A percentile compares a stretch with the other conserved stretches of the same genome.
Evolutionary conservation across 2,329 filamentous ascomycete genomes (phyloP).

Genomic region (Fusarium floridanum): DNA sequence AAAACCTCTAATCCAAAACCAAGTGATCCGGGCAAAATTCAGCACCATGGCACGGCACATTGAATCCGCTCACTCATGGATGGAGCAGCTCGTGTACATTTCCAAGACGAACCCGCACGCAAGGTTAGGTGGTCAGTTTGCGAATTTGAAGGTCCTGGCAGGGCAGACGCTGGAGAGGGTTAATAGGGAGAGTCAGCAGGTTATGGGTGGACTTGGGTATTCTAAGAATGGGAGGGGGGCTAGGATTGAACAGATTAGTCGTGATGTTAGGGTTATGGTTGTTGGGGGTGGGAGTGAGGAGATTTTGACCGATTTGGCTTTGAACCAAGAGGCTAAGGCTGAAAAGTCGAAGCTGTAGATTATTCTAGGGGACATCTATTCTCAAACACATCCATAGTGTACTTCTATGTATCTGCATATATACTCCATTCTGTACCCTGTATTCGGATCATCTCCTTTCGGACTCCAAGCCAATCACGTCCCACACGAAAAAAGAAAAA

Average conservation of each 20-base stretch:
- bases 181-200: constrained; percentile 62
- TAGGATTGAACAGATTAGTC: constrained; percentile 65
- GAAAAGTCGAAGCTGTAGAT: constrained; percentile 2
- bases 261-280: constrained; percentile 63
- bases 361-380: no score
- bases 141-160: not conserved
- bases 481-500: not conserved
- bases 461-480: not conserved
- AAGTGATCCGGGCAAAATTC: constrained; percentile 71
- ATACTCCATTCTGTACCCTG: not conserved
- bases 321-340: constrained; percentile 59
- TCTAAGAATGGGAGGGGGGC: constrained; percentile 62
- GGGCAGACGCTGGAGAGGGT: not conserved
- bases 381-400: not conserved
- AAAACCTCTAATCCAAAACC: constrained; percentile 67
- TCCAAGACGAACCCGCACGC: not conserved
- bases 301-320: constrained; percentile 64
- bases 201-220: constrained; percentile 67
- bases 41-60: constrained; percentile 68
- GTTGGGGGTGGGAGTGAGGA: constrained; percentile 68
- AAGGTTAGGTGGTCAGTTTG: not conserved
- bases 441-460: not conserved
- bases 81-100: constrained; percentile 32
- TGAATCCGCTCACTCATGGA: constrained; percentile 55
- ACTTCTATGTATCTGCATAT: not conserved